Percentiles rank a stretch among this genome's conserved stretches.
Conservation (phyloP, 805 yeast species). For the Ogataea polymorpha region DNA sequence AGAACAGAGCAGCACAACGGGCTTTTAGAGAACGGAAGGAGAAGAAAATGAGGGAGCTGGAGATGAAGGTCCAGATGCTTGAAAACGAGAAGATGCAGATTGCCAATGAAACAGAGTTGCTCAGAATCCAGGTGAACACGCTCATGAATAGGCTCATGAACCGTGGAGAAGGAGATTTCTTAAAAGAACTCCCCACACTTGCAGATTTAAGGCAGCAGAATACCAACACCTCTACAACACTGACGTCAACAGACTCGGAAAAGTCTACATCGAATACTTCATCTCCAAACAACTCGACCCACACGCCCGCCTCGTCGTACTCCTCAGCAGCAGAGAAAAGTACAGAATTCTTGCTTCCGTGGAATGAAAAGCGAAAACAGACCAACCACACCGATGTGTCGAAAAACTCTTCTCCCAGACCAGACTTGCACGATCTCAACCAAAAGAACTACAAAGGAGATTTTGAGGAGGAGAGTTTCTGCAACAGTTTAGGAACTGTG, state of each 20-base stretch:
- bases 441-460: slow-evolving; percentile 30
- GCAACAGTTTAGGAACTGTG: slow-evolving; percentile 71
- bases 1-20: slow-evolving; percentile 97
- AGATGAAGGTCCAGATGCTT: slow-evolving; percentile 66
- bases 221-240: background rate
- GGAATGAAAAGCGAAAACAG: slow-evolving; percentile 4
- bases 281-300: slow-evolving; percentile 14
- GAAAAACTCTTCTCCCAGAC: background rate
- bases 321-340: slow-evolving; percentile 7
- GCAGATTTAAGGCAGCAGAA: background rate
- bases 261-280: slow-evolving; percentile 16
- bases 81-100: slow-evolving; percentile 72
- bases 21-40: slow-evolving; percentile 96
- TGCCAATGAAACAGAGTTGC: slow-evolving; percentile 65
- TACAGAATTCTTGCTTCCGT: slow-evolving; percentile 10
- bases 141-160: slow-evolving; percentile 61
- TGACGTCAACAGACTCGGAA: slow-evolving; percentile 18
- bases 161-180: slow-evolving; percentile 14
- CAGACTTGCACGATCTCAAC: slow-evolving; percentile 15
- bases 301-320: slow-evolving; percentile 22
- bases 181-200: slow-evolving; percentile 4
- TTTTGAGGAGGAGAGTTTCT: slow-evolving; percentile 74
- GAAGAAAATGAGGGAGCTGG: slow-evolving; percentile 78
- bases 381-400: background rate
- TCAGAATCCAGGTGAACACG: slow-evolving; percentile 72